Evolutionary conservation across 257 asterid species (phyloP), one percentile per base, ranked within the genome.

Genomic region (Nemophila menziesii): DNA sequence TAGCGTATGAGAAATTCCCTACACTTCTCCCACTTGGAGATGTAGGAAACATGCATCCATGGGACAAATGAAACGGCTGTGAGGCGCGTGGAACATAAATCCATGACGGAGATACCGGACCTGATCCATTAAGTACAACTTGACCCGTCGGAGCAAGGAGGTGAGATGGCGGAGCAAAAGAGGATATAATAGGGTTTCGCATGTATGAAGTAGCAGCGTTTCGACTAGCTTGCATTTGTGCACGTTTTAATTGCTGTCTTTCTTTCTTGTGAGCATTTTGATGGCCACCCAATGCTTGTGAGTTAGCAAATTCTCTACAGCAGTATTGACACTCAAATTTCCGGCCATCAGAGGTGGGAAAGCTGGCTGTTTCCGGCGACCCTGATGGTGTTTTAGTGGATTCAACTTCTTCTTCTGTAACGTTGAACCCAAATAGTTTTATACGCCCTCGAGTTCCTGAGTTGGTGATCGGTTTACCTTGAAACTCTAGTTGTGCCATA

Each of bases 241-340:
- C 97, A 1, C 95, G 89, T 54, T 87, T 87, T 22, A 80, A 63
- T 53, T 82, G 97, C 37, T 87, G 97, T 39, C 95, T 47, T n/a
- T 87, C 97, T 49, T 87, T 87, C 54, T 87, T 87, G 63, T 87
- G 95, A 10, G 97, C 97, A 75, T 87, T 87, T 11, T 87, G 97
- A 11, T 87, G 97, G 16, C 97, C 97, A 16, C 97, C 97, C 16
- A 87, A 63, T 1, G 97, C 97, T 49, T 87, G 97, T 1, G 97
- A 87, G 67, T 87, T 87, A 11, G 95, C 86, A 62, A 87, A 87
- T 63, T 83, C 95, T n/a, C 97, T 65, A 69, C 67, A 75, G 62
- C 97, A 87, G 67, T 87, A 87, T 22, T 87, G 97, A 49, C 97
- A 87, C 93, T 87, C 97, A 64, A 79, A 87, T 20, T 75, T 83